Evolutionary conservation across 257 asterid species (phyloP), one percentile per base, ranked within the genome.

Genomic region (Coffea canephora): DNA sequence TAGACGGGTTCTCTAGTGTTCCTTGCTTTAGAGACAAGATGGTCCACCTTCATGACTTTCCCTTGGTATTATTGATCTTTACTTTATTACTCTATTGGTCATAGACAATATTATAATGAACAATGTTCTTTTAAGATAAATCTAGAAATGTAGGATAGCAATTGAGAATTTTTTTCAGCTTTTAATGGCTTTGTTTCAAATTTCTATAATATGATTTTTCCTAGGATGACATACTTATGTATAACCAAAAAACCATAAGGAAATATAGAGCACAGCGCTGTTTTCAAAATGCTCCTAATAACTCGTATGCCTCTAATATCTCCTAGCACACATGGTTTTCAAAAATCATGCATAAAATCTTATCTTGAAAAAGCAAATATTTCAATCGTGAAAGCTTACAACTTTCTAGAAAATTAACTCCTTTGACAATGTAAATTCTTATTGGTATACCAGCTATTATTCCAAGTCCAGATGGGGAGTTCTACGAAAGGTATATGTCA

Each of bases 1-100:
- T 75, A 71, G 67, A 68, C 76, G 57, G 65, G 59, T 73, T 27
- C 45, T 69, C 67, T 31, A 18, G 4, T 69, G 45, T 69, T 66
- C 41, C 57, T 46, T 45, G 2, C 72, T 48, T 50, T 43, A 54
- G 75, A 74, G 79, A 74, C 75, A 80, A 10, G 66, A 43, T 49
- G 77, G 52, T 3, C 81, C 78, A 43, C 6, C 25, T 46, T 12
- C 34, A 45, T 76, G 48, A 71, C 71, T 4, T 65, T 61, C 4
- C 61, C 74, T 59, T 62, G 13, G 59, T 77, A 75, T 70, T 16
- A 59, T 69, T 34, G 43, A 39, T 39, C 36, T 72, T 75, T 61
- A 13, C 80, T 59, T 76, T 76, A 75, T 59, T 69, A 34, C 68
- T 69, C 54, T 39, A 10, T 36, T 25, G 45, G 68, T 68, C 57